Base-by-base conservation (phyloP, 2,329 filamentous ascomycete species). In the Xylaria sp. region DNA sequence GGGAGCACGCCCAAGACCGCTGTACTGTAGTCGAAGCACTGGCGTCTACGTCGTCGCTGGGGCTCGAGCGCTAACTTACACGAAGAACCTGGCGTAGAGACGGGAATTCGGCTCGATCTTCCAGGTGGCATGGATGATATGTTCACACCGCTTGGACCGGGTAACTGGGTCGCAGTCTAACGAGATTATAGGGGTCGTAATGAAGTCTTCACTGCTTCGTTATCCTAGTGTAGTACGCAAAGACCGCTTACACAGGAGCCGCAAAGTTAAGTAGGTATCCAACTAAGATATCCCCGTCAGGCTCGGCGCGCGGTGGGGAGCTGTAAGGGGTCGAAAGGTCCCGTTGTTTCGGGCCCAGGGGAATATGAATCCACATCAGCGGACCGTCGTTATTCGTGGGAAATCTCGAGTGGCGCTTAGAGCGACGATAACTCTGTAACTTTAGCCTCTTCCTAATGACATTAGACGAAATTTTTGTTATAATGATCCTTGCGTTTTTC, bases 351-450 rank as follows among this genome's bases (percentile, higher is more conserved):
- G 69, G 66, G 9, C 23, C 51, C 18, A 57, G 41, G 62, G 65
- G 62, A 61, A 57, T 49, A 7, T 18, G 41, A 52, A 36, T 60
- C 60, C 64, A 66, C 62, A 57, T 55, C 62, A 59, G 43, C 56
- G 33, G 57, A 36, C 43, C 28, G 57, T 64, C 56, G 15, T 59
- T 25, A 71, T 71, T 72, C 66, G 71, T 69, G 68, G 71, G 55
- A 72, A 62, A 61, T 70, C 57, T 66, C 43, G 12, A 49, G 20
- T 51, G 36, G 59, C 63, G 66, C 69, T 56, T 52, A 61, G n/a
- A 10, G 33, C 3, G 6, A 28, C 6, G 31, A 51, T 52, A 20
- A 20, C 7, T 9, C 46, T 48, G n/a, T 48, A 48, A 20, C 46
- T 48, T 48, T 48, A 20, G n/a, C 18, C 25, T 25, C 6, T 2